A percentile compares a stretch with the other conserved stretches of the same genome.
phyloP scores from a whole-genome alignment of 768 basidiomycete species.

The Hygrophoropsis aurantiaca region DNA sequence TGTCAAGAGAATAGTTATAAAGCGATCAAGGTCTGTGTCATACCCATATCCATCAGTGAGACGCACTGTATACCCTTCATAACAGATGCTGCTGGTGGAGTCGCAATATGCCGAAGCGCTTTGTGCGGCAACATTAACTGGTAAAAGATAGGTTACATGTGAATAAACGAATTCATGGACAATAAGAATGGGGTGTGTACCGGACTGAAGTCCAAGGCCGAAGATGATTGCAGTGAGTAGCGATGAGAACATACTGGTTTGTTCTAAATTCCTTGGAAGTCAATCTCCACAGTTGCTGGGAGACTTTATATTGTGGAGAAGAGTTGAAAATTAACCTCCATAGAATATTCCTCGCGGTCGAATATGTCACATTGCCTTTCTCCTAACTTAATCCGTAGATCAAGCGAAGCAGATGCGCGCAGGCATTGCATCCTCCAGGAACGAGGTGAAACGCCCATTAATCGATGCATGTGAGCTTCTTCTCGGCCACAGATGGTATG shows the following conservation, averaged over 20 bases:
- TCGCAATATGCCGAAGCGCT: conserved; percentile 3
- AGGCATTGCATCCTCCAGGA: too few relatives aligned
- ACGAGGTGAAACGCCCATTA: too few relatives aligned
- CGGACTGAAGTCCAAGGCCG: not conserved
- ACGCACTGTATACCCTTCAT: conserved; percentile 1
- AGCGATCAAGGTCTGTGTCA: not conserved
- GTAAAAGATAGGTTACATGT: not conserved
- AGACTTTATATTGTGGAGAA: too few relatives aligned
- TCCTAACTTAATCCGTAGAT: conserved; percentile 1
- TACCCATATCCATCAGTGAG: too few relatives aligned
- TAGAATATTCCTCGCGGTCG: not conserved
- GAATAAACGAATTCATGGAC: not conserved
- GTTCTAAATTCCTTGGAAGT: too few relatives aligned
- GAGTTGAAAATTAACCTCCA: too few relatives aligned
- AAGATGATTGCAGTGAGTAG: not conserved
- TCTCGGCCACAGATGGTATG: too few relatives aligned
- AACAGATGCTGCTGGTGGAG: conserved; percentile 3
- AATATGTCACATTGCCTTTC: not conserved
- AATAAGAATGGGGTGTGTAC: not conserved
- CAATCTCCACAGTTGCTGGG: too few relatives aligned
- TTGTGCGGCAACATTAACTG: not conserved
- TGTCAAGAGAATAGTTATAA: not conserved
- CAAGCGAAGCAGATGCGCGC: conserved; percentile 1
- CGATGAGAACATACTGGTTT: not conserved
- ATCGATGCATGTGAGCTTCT: too few relatives aligned